Conservation (phyloP, 2,329 filamentous ascomycete species). For the Chrysoporthe austroafricana region DNA sequence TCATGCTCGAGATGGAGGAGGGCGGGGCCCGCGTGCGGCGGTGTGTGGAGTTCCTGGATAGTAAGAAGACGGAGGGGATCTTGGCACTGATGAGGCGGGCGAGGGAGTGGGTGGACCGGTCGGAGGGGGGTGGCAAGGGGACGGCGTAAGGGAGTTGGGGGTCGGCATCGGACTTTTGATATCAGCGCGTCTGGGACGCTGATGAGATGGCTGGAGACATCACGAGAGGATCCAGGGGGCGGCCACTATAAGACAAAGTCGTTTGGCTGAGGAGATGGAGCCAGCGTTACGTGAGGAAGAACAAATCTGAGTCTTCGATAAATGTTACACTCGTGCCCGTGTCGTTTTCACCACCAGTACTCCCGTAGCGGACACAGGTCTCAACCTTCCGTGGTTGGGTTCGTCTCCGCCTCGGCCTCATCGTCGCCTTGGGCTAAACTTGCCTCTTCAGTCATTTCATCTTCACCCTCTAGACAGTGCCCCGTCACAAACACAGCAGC, state of each 20-base stretch:
- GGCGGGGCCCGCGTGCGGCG: constrained; percentile 19
- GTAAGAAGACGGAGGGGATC: constrained; percentile 13
- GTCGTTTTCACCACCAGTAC: neutral
- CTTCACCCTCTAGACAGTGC: constrained; percentile 11
- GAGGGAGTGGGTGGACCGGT: constrained; percentile 14
- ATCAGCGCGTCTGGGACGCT: neutral
- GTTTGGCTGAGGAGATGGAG: too few relatives aligned
- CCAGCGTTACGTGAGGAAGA: neutral
- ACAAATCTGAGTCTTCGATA: neutral
- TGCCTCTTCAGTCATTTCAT: neutral
- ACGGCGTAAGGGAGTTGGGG: neutral
- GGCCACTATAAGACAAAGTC: too few relatives aligned
- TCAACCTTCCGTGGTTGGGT: too few relatives aligned
- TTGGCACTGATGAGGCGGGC: constrained; percentile 9
- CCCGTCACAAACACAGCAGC: constrained; percentile 29
- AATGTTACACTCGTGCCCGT: neutral
- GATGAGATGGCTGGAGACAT: neutral
- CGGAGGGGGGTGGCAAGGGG: neutral
- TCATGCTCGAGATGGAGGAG: constrained; percentile 26
- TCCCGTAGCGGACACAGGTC: neutral
- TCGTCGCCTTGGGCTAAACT: neutral
- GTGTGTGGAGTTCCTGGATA: constrained; percentile 25
- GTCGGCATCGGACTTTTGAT: neutral
- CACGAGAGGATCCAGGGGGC: too few relatives aligned
- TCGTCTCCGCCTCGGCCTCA: neutral